Base-by-base conservation (phyloP, 176 grass and related monocot genomes). In the Stipa capillata region DNA sequence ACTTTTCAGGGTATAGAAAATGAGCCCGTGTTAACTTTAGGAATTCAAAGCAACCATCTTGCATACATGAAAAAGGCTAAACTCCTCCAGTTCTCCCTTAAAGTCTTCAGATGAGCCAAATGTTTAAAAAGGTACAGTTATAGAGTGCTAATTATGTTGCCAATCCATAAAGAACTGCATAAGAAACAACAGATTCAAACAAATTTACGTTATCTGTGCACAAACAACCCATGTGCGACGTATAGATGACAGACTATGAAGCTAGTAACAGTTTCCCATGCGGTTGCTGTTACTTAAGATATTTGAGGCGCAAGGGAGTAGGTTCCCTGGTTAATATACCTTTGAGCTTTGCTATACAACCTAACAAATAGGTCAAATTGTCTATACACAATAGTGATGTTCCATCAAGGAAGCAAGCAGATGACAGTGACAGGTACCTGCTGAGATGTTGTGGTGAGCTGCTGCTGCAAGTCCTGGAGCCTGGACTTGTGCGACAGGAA, bases 381-480 rank as follows among this genome's bases (percentile, higher is more conserved):
- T 62, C 29, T 48, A 14, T 5, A 39, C 3, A 41, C 9, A 59
- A 63, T 37, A 31, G 55, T 34, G 16, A 31, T 54, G 17, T 20
- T 42, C 40, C 53, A 12, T 61, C n/a, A 64, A 3, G 21, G 23
- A 61, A 70, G 52, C 20, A 25, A 14, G 74, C 27, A 54, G n/a
- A 23, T 21, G 58, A 11, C 17, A 34, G 33, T 20, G 37, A 4
- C 16, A 21, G 8, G 2, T 50, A 94, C 95, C 89, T 97, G 95
- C 29, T 92, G 87, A 40, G 95, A 97, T 21, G 83, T 81, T 72
- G 83, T 90, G 10, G 89, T 89, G 33, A 97, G 91, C 72, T 94
- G 95, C 91, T 94, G 95, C 47, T 93, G 85, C 66, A 97, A 85
- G 49, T 94, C 92, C 70, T 88, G 85, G 6, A 94, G 32, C 85